These are phyloP conservation scores for Epichloe sp. DNA, from an alignment of 2,329 filamentous ascomycete species.

Conservation along the genomic window DNA sequence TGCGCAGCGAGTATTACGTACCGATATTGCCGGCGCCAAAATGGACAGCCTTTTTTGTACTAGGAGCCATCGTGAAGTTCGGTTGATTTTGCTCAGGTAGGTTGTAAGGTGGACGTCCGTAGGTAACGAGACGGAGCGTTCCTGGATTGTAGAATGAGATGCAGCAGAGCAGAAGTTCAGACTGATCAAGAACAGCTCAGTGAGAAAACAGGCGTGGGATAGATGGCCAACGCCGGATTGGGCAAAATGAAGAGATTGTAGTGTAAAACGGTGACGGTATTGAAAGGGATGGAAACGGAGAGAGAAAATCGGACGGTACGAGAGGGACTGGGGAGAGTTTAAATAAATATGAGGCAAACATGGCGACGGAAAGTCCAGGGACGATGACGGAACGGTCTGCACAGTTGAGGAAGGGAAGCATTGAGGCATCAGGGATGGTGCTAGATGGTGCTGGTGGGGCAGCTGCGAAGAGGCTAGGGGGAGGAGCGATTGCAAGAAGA, in stretches of 20 bases:
- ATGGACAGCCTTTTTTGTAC: constrained; percentile 59
- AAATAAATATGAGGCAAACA: constrained; percentile 1
- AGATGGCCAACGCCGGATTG: neutral
- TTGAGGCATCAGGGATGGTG: neutral
- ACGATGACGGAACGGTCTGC: constrained; percentile 3
- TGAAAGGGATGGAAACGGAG: neutral
- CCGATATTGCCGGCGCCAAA: constrained; percentile 82
- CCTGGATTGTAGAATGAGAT: neutral
- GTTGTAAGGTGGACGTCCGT: neutral
- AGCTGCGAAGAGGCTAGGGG: neutral
- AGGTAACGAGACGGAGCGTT: neutral
- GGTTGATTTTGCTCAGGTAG: neutral
- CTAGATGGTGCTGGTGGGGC: neutral
- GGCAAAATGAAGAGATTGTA: too few species aligned
- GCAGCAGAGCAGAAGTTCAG: too few species aligned
- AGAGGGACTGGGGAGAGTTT: neutral
- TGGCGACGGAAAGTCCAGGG: neutral
- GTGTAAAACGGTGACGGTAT: neutral
- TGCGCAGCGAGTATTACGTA: constrained; percentile 16
- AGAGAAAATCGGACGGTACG: neutral
- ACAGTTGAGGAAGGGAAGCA: neutral
- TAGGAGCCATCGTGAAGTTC: constrained; percentile 24
- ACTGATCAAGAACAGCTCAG: too few species aligned
- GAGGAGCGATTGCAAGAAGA: neutral
- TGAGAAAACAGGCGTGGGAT: neutral